Evolutionary conservation across 2,329 filamentous ascomycete species (phyloP), one percentile per base, ranked within the genome.

Genomic region (Pseudocercospora macadamiae): DNA sequence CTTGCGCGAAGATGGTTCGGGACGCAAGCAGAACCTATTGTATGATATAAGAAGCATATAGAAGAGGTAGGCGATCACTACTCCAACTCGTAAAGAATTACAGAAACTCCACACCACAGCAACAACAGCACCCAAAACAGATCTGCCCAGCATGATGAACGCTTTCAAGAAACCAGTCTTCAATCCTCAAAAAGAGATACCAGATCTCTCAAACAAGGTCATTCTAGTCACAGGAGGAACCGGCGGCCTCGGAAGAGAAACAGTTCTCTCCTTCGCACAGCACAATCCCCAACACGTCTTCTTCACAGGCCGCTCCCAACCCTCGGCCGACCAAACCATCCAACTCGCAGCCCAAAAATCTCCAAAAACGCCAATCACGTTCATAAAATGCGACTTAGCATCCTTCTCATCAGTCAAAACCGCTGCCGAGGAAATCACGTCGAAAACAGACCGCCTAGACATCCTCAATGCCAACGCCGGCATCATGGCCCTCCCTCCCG

Each of bases 261-360:
- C 79, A 6, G 69, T 82, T 42, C 66, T 76, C 32, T 75, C 79
- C 53, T 74, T 84, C 42, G 79, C 79, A n/a, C 74, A 73, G 57
- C 83, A 85, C 66, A 68, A 74, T 6, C 82, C 83, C 1, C 72
- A 74, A 0, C 78, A 82, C 56, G 80, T 86, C 60, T 85, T 82
- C 72, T 77, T 86, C 58, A 81, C 77, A 12, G 82, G 65, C 1
- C 60, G 70, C 37, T 66, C 81, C 2, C 79, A 83, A 45, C 73
- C 77, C 45, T 77, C 77, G 9, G 77, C 74, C 18, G 73, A 77
- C 6, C 74, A 77, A 7, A 79, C 84, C 39, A 70, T 78, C 14
- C 71, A 74, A 2, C 74, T 79, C 59, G 67, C 77, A 60, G 53
- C 70, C 1, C 63, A 69, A 19, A 65, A 73, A 23, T 59, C 68